Conservation (phyloP, 106 monocot genomes). For the Gastrodia elata region DNA sequence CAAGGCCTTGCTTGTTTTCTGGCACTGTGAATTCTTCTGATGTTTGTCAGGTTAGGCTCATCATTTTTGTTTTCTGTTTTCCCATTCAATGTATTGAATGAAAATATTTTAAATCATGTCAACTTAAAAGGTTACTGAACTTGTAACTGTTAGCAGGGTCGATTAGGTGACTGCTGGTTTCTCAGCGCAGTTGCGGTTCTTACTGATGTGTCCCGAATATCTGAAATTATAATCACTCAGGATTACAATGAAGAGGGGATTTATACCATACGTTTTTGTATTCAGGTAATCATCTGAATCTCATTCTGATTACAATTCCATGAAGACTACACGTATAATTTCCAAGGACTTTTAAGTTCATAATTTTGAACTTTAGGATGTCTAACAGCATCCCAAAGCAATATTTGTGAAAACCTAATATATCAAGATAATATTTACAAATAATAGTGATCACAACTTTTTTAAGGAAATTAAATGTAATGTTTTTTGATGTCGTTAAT, state of each 20-base stretch:
- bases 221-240: constrained; percentile 92
- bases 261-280: constrained; percentile 95
- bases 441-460: too few species aligned
- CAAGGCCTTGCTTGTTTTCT: constrained; percentile 83
- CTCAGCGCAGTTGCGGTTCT: constrained; percentile 98
- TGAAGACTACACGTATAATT: too few species aligned
- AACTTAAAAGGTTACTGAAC: constrained; percentile 1
- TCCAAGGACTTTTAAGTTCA: too few species aligned
- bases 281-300: constrained; percentile 48
- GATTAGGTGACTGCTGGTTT: constrained; percentile 98
- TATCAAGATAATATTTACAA: too few species aligned
- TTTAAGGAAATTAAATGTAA: too few species aligned
- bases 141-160: constrained; percentile 47
- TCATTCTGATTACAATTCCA: background rate
- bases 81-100: background rate
- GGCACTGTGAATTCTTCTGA: constrained; percentile 90
- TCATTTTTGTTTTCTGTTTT: constrained; percentile 5
- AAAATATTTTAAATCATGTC: background rate
- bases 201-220: constrained; percentile 84
- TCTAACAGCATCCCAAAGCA: too few species aligned
- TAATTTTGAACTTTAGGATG: too few species aligned
- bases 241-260: constrained; percentile 94
- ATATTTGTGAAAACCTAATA: too few species aligned
- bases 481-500: too few species aligned
- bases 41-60: constrained; percentile 82